Evolutionary conservation across 148 eudicot species (phyloP).

Genomic region (Camellia sinensis): DNA sequence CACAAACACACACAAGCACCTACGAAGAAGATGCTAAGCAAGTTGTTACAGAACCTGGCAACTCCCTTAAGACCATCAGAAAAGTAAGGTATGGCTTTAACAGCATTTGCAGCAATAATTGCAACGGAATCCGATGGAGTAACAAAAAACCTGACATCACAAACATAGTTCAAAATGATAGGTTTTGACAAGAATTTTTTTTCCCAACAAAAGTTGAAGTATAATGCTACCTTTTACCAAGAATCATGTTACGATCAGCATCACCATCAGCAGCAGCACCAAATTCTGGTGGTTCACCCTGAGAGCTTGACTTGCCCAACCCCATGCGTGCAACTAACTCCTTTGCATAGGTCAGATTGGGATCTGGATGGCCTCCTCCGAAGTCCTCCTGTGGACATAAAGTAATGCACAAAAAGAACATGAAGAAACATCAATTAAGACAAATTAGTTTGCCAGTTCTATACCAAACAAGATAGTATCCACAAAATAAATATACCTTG

Average conservation of each 20-base stretch:
- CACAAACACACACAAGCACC: background rate
- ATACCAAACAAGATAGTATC: background rate
- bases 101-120: slow-evolving; percentile 97
- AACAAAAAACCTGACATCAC: slow-evolving; percentile 76
- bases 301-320: slow-evolving; percentile 59
- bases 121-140: slow-evolving; percentile 98
- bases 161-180: slow-evolving; percentile 11
- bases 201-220: background rate
- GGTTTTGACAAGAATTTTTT: slow-evolving; percentile 2
- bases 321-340: slow-evolving; percentile 95
- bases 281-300: slow-evolving; percentile 83
- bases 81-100: slow-evolving; percentile 84
- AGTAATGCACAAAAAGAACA: background rate
- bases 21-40: slow-evolving; percentile 5
- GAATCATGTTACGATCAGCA: slow-evolving; percentile 96
- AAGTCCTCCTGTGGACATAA: slow-evolving; percentile 70
- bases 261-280: slow-evolving; percentile 99
- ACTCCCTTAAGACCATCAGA: slow-evolving; percentile 92
- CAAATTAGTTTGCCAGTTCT: background rate
- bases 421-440: background rate
- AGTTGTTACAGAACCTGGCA: slow-evolving; percentile 61
- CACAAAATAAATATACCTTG: slow-evolving; percentile 43
- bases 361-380: slow-evolving; percentile 99
- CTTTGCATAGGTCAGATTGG: slow-evolving; percentile 95
- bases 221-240: slow-evolving; percentile 75